Conservation (phyloP, 257 asterid genomes). For the Lavandula angustifolia region DNA sequence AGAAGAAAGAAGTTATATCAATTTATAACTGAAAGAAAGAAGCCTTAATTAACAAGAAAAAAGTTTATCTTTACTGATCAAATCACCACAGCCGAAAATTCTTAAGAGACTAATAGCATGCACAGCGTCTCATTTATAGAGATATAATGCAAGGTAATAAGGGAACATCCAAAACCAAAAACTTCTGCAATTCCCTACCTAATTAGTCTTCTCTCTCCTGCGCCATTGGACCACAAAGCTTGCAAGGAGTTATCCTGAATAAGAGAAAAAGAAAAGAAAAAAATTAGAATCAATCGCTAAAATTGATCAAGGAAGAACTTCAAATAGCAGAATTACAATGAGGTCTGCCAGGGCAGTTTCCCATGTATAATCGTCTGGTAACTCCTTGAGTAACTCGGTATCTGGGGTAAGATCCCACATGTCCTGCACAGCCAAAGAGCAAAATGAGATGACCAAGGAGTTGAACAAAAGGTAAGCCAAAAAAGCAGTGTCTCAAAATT, state of each 20-base stretch:
- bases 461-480: slow-evolving; percentile 17
- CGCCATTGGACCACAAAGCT: slow-evolving; percentile 65
- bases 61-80: not conserved
- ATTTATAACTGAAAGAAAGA: not conserved
- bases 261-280: slow-evolving; percentile 30
- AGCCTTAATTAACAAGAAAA: not conserved
- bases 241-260: slow-evolving; percentile 76
- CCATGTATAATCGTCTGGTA: slow-evolving; percentile 62
- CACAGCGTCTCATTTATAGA: slow-evolving; percentile 1
- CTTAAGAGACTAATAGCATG: not conserved
- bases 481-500: slow-evolving; percentile 5
- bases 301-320: slow-evolving; percentile 16
- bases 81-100: not conserved
- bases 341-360: slow-evolving; percentile 83
- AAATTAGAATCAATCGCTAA: slow-evolving; percentile 14
- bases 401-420: slow-evolving; percentile 91
- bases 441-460: not conserved
- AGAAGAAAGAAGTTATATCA: slow-evolving; percentile 4
- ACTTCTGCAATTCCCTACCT: slow-evolving; percentile 39
- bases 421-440: slow-evolving; percentile 44
- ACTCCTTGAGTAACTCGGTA: slow-evolving; percentile 65
- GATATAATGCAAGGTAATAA: slow-evolving; percentile 12
- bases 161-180: slow-evolving; percentile 12
- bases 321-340: slow-evolving; percentile 50
- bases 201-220: slow-evolving; percentile 45